Base-by-base conservation (phyloP, 2,329 filamentous ascomycete genomes). In the Trichoderma asperellum region DNA sequence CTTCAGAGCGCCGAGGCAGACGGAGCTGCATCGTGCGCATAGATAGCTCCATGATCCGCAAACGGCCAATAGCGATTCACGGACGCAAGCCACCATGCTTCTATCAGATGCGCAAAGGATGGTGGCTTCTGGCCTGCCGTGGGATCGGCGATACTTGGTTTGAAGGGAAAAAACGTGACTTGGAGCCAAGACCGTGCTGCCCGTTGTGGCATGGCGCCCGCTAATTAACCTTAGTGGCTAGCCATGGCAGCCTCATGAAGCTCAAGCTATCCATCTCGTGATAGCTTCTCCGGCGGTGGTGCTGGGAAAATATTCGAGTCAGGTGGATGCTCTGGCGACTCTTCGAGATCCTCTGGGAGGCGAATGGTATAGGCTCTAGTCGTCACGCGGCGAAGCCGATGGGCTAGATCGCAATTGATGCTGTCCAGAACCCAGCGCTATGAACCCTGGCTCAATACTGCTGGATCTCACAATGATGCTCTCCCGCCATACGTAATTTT, bases 141-240 rank as follows among this genome's bases (percentile, higher is more conserved):
- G 52, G 35, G 55, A 59, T 52, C 21, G 55, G 29, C 21, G 64
- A 67, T 67, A 56, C 29, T 59, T 59, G 53, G 3, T 7, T 49
- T 37, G n/a, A 16, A 24, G n/a, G 63, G 18, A 11, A 34, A 34
- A 52, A 55, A 21, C 32, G 37, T 52, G 55, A 59, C 40, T 67
- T 67, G 37, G 53, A 43, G 35, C 35, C 18, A 52, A 29, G 29
- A 8, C 18, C 14, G 59, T 21, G 40, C 63, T 58, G 27, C 53
- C 64, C 64, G 40, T 59, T 67, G 55, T 59, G 55, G 64, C 64
- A 67, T 59, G 64, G 64, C 64, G 64, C 40, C 64, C n/a, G 21
- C 64, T 52, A 59, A 59, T 35, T 29, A 59, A 59, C 55, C 64
- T 59, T 67, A 21, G 53, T 29, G 64, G 55, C 40, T 37, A 67